These are phyloP conservation scores for Beauveria sp. DNA, from an alignment of 2,329 filamentous ascomycete genomes.

Conservation along the genomic window DNA sequence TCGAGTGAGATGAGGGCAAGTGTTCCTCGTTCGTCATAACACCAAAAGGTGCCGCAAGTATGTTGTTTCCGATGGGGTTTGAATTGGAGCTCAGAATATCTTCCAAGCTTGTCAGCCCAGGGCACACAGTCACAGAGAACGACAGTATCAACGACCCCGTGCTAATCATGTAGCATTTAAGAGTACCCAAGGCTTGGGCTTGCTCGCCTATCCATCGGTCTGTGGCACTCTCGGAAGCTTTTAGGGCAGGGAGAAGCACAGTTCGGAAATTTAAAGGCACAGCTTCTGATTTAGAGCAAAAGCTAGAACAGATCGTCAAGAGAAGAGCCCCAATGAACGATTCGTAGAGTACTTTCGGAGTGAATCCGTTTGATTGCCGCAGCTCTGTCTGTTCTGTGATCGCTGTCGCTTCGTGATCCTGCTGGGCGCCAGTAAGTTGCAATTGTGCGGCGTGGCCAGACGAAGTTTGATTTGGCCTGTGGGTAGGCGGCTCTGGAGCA, in stretches of 20 bases:
- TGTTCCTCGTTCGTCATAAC: conserved; percentile 24
- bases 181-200: conserved; percentile 36
- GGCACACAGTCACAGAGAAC: conserved; percentile 38
- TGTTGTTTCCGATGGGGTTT: conserved; percentile 33
- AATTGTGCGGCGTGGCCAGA: conserved; percentile 2
- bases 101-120: conserved; percentile 39
- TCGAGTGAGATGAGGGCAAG: conserved; percentile 14
- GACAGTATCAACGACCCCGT: conserved; percentile 45
- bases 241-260: conserved; percentile 35
- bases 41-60: conserved; percentile 50
- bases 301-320: conserved; percentile 40
- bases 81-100: conserved; percentile 33
- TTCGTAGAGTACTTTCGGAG: conserved; percentile 41
- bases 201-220: conserved; percentile 20
- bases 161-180: conserved; percentile 48
- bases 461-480: not conserved
- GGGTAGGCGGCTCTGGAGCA: not conserved
- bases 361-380: conserved; percentile 16
- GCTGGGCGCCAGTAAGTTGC: conserved; percentile 11
- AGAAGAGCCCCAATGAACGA: conserved; percentile 46
- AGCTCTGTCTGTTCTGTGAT: conserved; percentile 13
- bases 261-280: conserved; percentile 47
- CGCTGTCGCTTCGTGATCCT: conserved; percentile 21
- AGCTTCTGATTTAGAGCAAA: conserved; percentile 40
- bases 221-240: conserved; percentile 21